Conservation (phyloP, 352 stramenopile genomes). For the Peronospora destructor region DNA sequence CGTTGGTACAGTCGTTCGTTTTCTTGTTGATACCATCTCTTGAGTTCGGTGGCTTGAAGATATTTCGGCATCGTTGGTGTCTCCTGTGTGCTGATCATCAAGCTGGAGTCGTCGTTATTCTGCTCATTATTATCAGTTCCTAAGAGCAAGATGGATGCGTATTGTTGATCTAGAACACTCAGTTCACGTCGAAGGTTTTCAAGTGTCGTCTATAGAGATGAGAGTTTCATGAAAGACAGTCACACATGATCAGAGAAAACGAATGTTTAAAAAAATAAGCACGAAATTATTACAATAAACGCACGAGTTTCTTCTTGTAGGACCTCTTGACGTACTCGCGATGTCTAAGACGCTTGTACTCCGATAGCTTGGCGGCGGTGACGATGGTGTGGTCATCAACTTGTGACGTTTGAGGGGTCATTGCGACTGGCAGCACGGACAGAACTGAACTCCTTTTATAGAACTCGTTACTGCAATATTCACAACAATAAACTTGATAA, state of each 20-base stretch:
- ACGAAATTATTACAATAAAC: conserved; percentile 4
- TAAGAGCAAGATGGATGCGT: conserved; percentile 29
- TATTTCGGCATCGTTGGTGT: conserved; percentile 39
- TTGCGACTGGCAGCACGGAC: not conserved
- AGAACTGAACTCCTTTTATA: conserved; percentile 8
- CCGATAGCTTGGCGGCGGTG: conserved; percentile 18
- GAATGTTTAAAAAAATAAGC: not conserved
- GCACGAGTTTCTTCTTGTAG: conserved; percentile 70
- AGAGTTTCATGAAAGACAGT: conserved; percentile 1
- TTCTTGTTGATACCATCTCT: conserved; percentile 40
- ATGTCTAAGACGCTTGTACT: conserved; percentile 54
- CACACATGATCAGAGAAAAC: conserved; percentile 10
- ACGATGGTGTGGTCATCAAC: conserved; percentile 1
- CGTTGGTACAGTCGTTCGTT: conserved; percentile 50
- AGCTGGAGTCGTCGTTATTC: not conserved
- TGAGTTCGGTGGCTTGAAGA: conserved; percentile 35
- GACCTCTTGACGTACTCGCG: conserved; percentile 64
- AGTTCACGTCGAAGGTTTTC: conserved; percentile 41
- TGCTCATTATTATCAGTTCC: conserved; percentile 1
- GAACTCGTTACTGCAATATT: not conserved
- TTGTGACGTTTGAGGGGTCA: conserved; percentile 6
- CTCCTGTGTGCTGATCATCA: not conserved
- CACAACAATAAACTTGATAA: not conserved
- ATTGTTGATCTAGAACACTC: conserved; percentile 37
- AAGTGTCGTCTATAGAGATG: conserved; percentile 35